Evolutionary conservation across 176 grass and related monocot species (phyloP).

Genomic region (Lolium multiflorum): DNA sequence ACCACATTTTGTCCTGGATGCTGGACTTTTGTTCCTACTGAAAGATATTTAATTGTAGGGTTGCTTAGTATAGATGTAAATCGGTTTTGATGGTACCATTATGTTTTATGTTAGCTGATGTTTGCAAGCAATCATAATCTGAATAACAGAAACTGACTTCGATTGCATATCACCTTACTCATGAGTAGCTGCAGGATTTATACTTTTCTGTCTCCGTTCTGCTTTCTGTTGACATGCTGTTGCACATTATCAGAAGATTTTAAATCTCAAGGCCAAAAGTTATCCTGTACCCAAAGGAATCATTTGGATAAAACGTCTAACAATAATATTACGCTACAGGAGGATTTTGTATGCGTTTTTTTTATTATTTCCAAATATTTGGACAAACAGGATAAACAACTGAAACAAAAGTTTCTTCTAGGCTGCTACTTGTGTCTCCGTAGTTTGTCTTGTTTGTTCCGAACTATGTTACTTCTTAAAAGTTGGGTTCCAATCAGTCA

Average conservation of each 20-base stretch:
- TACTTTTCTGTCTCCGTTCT: background rate
- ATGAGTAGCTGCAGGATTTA: background rate
- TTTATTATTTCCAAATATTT: too few species aligned
- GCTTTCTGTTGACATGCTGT: background rate
- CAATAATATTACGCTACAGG: too few species aligned
- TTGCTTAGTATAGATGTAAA: slow-evolving; percentile 28
- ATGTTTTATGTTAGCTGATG: slow-evolving; percentile 17
- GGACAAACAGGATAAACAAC: too few species aligned
- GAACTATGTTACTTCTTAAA: too few species aligned
- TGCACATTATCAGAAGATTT: background rate
- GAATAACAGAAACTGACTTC: background rate
- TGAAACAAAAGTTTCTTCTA: too few species aligned
- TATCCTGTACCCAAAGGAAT: background rate
- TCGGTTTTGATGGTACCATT: background rate
- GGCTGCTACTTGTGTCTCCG: too few species aligned
- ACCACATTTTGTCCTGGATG: slow-evolving; percentile 13
- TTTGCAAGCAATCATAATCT: background rate
- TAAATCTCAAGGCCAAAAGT: background rate
- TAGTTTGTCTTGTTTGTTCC: too few species aligned
- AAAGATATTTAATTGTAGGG: background rate
- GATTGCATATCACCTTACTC: background rate
- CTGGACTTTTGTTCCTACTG: background rate
- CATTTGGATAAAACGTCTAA: too few species aligned
- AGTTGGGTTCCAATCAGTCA: too few species aligned
- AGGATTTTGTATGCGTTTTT: too few species aligned